Conservation (phyloP, 352 stramenopile species). For the Salisapilia sapeloensis region DNA sequence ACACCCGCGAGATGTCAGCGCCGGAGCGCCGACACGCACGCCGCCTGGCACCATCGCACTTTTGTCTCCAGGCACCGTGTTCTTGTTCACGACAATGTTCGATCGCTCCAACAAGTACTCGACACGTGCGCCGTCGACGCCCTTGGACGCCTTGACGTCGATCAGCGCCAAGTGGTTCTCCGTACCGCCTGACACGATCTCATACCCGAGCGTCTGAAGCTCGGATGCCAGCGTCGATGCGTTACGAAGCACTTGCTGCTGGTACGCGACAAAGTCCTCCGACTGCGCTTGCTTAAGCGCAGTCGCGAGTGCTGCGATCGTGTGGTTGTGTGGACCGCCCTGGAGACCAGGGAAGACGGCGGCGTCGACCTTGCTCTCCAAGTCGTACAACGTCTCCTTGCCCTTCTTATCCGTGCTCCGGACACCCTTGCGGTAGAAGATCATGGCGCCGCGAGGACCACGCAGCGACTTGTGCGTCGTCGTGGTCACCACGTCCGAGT, state of each 20-base stretch:
- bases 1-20: slow-evolving; percentile 91
- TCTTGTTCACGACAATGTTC: slow-evolving; percentile 99
- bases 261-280: slow-evolving; percentile 95
- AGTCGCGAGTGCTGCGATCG: slow-evolving; percentile 96
- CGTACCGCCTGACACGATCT: slow-evolving; percentile 94
- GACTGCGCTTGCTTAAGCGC: slow-evolving; percentile 92
- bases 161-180: slow-evolving; percentile 98
- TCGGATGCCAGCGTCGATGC: slow-evolving; percentile 76
- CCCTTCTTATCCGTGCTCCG: slow-evolving; percentile 93
- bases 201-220: slow-evolving; percentile 86
- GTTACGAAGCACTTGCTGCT: slow-evolving; percentile 91
- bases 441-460: slow-evolving; percentile 97
- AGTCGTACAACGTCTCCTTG: slow-evolving; percentile 84
- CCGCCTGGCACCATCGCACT: slow-evolving; percentile 93
- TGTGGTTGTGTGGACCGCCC: slow-evolving; percentile 99
- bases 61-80: slow-evolving; percentile 95
- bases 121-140: slow-evolving; percentile 90
- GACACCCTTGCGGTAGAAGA: slow-evolving; percentile 97
- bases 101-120: slow-evolving; percentile 93
- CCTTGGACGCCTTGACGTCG: slow-evolving; percentile 89
- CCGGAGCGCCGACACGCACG: slow-evolving; percentile 93
- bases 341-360: slow-evolving; percentile 98
- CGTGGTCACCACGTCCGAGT: slow-evolving; percentile 97
- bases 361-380: slow-evolving; percentile 99
- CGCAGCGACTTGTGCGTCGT: slow-evolving; percentile 99